phyloP scores from a whole-genome alignment of 2,329 filamentous ascomycete species.

The Colletotrichum musicola region DNA sequence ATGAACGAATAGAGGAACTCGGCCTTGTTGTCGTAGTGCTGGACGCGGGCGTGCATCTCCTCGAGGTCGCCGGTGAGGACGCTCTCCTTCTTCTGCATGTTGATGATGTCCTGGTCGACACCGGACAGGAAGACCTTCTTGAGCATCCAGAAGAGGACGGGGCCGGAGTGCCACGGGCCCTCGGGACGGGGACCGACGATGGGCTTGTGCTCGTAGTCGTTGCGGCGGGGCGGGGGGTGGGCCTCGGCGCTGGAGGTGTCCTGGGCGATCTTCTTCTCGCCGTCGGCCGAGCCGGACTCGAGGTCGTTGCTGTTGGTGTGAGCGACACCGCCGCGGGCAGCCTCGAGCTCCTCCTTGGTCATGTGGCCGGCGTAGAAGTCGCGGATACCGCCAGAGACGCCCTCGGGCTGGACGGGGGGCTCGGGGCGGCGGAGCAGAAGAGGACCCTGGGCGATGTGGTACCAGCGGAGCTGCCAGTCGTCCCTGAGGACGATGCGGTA shows the following conservation, averaged over 20 bases:
- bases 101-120: constrained; percentile 50
- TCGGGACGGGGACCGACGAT: constrained; percentile 50
- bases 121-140: constrained; percentile 59
- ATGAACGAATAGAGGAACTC: constrained; percentile 73
- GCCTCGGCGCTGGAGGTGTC: constrained; percentile 39
- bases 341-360: constrained; percentile 60
- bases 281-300: constrained; percentile 43
- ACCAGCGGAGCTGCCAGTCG: constrained; percentile 68
- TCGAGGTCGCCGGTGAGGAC: constrained; percentile 65
- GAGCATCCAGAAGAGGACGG: constrained; percentile 54
- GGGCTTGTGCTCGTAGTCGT: constrained; percentile 38
- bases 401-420: constrained; percentile 51
- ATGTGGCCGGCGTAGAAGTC: constrained; percentile 65
- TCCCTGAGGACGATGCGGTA: constrained; percentile 66
- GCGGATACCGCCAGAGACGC: constrained; percentile 51
- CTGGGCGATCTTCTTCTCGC: constrained; percentile 48
- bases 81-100: constrained; percentile 48
- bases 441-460: constrained; percentile 62
- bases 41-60: constrained; percentile 67
- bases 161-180: constrained; percentile 53
- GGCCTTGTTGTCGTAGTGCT: constrained; percentile 72
- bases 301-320: constrained; percentile 39
- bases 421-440: constrained; percentile 58
- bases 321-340: constrained; percentile 43
- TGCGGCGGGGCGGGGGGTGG: not conserved